phyloP scores from a whole-genome alignment of 2,329 filamentous ascomycete species.

The Xenoacremonium recifei region DNA sequence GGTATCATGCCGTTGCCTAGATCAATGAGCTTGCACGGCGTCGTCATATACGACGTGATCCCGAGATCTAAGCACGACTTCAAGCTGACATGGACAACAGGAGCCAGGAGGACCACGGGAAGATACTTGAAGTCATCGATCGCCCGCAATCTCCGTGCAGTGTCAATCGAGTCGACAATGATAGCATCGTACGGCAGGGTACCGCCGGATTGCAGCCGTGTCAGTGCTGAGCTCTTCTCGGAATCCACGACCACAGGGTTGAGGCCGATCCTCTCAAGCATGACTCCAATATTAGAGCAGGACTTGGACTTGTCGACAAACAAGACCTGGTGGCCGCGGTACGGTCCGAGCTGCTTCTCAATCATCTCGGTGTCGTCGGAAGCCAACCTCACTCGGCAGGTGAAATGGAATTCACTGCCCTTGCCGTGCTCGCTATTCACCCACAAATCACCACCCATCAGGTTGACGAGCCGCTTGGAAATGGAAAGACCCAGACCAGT shows the following conservation, averaged over 20 bases:
- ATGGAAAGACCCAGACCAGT: slow-evolving; percentile 93
- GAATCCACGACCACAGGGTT: slow-evolving; percentile 81
- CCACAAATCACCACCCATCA: slow-evolving; percentile 97
- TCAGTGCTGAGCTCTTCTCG: slow-evolving; percentile 63
- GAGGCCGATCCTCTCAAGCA: slow-evolving; percentile 77
- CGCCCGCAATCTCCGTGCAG: slow-evolving; percentile 78
- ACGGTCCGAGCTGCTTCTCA: slow-evolving; percentile 81
- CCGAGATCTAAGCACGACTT: slow-evolving; percentile 93
- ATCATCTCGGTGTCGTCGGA: slow-evolving; percentile 76
- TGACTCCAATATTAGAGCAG: slow-evolving; percentile 71
- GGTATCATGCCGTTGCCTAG: slow-evolving; percentile 95
- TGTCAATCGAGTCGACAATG: slow-evolving; percentile 90
- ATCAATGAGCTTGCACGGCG: slow-evolving; percentile 90
- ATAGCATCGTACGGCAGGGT: slow-evolving; percentile 87
- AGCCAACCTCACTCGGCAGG: slow-evolving; percentile 83
- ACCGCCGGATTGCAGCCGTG: slow-evolving; percentile 50
- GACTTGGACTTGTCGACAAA: slow-evolving; percentile 93
- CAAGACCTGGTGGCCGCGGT: slow-evolving; percentile 86
- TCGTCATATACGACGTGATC: slow-evolving; percentile 99
- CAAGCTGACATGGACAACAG: slow-evolving; percentile 84
- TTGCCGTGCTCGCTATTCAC: slow-evolving; percentile 89
- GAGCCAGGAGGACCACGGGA: slow-evolving; percentile 88
- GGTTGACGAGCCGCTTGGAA: slow-evolving; percentile 88
- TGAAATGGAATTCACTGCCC: slow-evolving; percentile 95
- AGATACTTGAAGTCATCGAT: slow-evolving; percentile 98